Evolutionary conservation across 306 rosid genomes (phyloP).

Genomic region (Gillenia trifoliata): DNA sequence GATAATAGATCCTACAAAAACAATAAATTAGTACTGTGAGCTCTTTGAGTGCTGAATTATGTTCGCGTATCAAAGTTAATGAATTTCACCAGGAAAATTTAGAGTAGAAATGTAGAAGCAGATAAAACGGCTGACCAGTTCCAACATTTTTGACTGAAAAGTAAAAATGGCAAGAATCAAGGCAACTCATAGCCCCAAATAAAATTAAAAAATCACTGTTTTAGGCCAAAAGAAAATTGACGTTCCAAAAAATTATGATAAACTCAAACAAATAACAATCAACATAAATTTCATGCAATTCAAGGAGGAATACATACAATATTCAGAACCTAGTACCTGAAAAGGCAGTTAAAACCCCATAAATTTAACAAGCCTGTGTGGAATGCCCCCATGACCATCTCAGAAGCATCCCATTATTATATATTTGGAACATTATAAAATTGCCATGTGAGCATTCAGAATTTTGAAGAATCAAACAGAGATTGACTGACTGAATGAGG

Average conservation of each 20-base stretch:
- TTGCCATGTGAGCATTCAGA: conserved; percentile 17
- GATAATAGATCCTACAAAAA: conserved; percentile 13
- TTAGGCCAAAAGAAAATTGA: conserved; percentile 14
- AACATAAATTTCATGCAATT: conserved; percentile 2
- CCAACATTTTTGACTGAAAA: not conserved
- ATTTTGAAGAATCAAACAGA: conserved; percentile 13
- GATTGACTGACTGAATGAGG: not conserved
- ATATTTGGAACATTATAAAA: conserved; percentile 11
- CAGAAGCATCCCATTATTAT: conserved; percentile 4
- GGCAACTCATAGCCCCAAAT: not conserved
- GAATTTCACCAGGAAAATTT: not conserved
- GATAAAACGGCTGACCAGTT: not conserved
- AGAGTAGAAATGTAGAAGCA: not conserved
- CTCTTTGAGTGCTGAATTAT: not conserved
- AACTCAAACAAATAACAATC: not conserved
- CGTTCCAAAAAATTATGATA: not conserved
- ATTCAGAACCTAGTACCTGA: conserved; percentile 40
- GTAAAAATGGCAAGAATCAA: not conserved
- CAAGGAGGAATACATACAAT: conserved; percentile 15
- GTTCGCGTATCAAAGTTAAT: no score
- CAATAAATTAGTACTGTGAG: conserved; percentile 9
- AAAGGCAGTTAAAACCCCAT: conserved; percentile 28
- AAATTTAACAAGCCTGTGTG: conserved; percentile 32
- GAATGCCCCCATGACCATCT: conserved; percentile 27
- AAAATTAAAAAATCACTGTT: not conserved